phyloP scores from a whole-genome alignment of 768 basidiomycete genomes.

The Boletales sp. region DNA sequence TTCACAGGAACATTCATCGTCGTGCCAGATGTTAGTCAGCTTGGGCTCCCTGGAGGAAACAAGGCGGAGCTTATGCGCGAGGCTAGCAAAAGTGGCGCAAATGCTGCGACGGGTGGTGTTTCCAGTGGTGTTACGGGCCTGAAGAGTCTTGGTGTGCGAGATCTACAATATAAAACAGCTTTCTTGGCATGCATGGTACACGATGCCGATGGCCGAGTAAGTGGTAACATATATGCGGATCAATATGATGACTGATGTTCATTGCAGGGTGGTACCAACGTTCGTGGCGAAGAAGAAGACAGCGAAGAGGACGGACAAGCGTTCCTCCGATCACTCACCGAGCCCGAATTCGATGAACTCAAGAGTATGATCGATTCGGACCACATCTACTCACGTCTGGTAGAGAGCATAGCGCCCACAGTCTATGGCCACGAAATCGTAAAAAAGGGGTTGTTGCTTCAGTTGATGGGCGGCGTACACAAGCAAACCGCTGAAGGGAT shows the following conservation, averaged over 20 bases:
- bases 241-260: background rate
- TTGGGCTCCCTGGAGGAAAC: constrained; percentile 93
- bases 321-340: constrained; percentile 85
- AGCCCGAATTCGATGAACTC: constrained; percentile 93
- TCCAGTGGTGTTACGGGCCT: constrained; percentile 88
- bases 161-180: constrained; percentile 97
- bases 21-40: constrained; percentile 95
- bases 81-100: constrained; percentile 61
- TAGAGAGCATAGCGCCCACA: constrained; percentile 94
- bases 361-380: constrained; percentile 92
- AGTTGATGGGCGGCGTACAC: constrained; percentile 98
- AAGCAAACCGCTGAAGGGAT: constrained; percentile 96
- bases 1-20: constrained; percentile 99
- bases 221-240: constrained; percentile 26
- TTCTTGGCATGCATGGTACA: constrained; percentile 98
- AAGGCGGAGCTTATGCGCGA: constrained; percentile 88
- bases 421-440: constrained; percentile 99
- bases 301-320: constrained; percentile 76
- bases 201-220: constrained; percentile 81
- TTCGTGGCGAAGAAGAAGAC: constrained; percentile 84
- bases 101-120: constrained; percentile 56
- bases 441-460: constrained; percentile 93
- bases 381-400: constrained; percentile 91
- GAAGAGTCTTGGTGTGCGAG: constrained; percentile 91
- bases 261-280: constrained; percentile 73